These are phyloP conservation scores for Wickerhamomyces bovis DNA, from an alignment of 805 yeast genomes.

Conservation along the genomic window DNA sequence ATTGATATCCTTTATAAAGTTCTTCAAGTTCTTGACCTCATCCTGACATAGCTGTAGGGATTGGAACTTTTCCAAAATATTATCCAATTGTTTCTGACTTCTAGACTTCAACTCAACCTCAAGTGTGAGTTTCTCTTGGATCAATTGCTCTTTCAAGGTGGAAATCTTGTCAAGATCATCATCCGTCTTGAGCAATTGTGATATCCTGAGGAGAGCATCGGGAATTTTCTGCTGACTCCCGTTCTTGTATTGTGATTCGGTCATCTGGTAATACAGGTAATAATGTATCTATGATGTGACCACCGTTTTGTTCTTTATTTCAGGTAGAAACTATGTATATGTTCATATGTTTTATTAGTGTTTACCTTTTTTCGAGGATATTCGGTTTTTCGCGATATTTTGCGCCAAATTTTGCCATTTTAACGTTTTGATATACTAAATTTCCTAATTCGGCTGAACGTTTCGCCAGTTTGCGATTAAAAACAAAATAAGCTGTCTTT, in stretches of 20 bases:
- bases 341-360: no score
- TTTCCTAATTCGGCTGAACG: no score
- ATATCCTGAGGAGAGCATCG: constrained; percentile 24
- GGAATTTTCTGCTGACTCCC: constrained; percentile 1
- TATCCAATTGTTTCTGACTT: constrained; percentile 44
- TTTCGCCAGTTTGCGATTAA: no score
- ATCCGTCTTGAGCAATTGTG: constrained; percentile 32
- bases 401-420: no score
- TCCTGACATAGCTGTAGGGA: constrained; percentile 33
- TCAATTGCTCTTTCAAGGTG: constrained; percentile 46
- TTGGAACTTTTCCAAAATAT: constrained; percentile 41
- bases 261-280: background rate
- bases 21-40: constrained; percentile 45
- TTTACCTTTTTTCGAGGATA: no score
- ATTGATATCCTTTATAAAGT: constrained; percentile 38
- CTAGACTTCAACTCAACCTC: constrained; percentile 46
- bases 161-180: constrained; percentile 50
- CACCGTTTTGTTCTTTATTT: no score
- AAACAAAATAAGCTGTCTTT: no score
- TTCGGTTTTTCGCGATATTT: no score
- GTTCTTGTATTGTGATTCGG: background rate
- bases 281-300: no score
- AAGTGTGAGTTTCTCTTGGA: constrained; percentile 65
- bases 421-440: no score
- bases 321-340: no score